These are phyloP conservation scores for Penicillium crystallinum DNA, from an alignment of 495 filamentous ascomycete genomes.

Conservation along the genomic window DNA sequence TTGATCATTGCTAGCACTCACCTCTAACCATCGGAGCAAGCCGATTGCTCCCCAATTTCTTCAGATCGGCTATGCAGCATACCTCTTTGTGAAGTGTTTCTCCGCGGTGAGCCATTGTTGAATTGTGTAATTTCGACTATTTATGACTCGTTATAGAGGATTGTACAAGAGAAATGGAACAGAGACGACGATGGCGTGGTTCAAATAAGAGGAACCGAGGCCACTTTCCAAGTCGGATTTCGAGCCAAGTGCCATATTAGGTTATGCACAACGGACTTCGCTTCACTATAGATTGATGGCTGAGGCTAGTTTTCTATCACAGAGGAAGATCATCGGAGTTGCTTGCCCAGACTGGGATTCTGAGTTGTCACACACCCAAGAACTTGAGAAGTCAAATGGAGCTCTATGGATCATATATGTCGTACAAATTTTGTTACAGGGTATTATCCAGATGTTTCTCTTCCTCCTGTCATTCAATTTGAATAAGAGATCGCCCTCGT, in stretches of 20 bases:
- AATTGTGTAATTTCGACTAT: background rate
- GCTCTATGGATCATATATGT: no score
- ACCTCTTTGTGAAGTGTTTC: constrained; percentile 30
- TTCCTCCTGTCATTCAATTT: no score
- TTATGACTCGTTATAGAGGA: background rate
- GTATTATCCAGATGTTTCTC: no score
- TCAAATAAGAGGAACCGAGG: constrained; percentile 12
- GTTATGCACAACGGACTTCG: constrained; percentile 1
- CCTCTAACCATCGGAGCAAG: constrained; percentile 28
- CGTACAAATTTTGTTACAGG: no score
- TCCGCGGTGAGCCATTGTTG: constrained; percentile 28
- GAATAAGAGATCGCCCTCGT: no score
- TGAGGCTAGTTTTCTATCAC: constrained; percentile 10
- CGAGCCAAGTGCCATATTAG: background rate
- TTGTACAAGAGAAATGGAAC: background rate
- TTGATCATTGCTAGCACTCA: constrained; percentile 4
- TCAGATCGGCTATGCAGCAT: constrained; percentile 32
- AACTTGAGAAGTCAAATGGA: no score
- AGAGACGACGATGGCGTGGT: background rate
- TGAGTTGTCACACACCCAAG: background rate
- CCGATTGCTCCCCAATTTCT: constrained; percentile 22
- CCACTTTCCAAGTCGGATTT: background rate
- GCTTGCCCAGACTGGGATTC: constrained; percentile 3
- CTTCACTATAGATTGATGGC: constrained; percentile 1
- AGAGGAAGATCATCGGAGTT: constrained; percentile 5